A percentile compares a stretch with the other conserved stretches of the same genome.
Evolutionary conservation across 2,329 filamentous ascomycete species (phyloP).

Genomic region (Beauveria sp.): DNA sequence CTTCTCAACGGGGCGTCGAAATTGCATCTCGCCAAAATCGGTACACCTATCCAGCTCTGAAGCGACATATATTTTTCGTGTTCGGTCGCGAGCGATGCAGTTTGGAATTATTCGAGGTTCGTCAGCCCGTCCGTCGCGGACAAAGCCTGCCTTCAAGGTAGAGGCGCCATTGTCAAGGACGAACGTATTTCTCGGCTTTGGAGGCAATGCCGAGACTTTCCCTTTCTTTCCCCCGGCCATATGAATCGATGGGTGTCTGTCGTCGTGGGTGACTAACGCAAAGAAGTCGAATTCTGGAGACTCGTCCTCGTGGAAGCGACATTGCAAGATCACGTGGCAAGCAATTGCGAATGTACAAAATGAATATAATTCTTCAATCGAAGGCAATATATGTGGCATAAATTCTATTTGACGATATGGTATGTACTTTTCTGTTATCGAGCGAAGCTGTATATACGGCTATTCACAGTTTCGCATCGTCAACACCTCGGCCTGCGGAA

Average conservation of each 20-base stretch:
- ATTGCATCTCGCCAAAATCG: constrained; percentile 83
- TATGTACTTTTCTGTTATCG: not conserved
- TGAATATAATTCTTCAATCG: not conserved
- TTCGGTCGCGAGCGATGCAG: constrained; percentile 76
- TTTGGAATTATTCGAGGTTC: constrained; percentile 75
- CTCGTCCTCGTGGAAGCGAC: not conserved
- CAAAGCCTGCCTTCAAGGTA: constrained; percentile 84
- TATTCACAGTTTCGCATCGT: not conserved
- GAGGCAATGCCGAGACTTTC: constrained; percentile 38
- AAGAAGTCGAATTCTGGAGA: not conserved
- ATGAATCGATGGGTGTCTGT: not conserved
- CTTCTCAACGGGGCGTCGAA: constrained; percentile 85
- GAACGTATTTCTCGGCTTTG: constrained; percentile 60
- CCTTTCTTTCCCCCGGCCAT: constrained; percentile 45
- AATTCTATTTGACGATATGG: not conserved
- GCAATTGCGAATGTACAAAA: not conserved
- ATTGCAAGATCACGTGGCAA: not conserved
- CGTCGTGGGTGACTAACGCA: not conserved
- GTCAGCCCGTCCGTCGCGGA: constrained; percentile 37
- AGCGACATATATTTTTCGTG: constrained; percentile 70
- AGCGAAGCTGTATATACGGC: not conserved
- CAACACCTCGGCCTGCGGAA: not conserved
- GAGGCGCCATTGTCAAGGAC: constrained; percentile 91
- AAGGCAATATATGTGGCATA: not conserved
- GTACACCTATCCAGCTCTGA: constrained; percentile 70